Evolutionary conservation across 805 yeast species (phyloP).

Genomic region (Kodamaea nitidulidarum): DNA sequence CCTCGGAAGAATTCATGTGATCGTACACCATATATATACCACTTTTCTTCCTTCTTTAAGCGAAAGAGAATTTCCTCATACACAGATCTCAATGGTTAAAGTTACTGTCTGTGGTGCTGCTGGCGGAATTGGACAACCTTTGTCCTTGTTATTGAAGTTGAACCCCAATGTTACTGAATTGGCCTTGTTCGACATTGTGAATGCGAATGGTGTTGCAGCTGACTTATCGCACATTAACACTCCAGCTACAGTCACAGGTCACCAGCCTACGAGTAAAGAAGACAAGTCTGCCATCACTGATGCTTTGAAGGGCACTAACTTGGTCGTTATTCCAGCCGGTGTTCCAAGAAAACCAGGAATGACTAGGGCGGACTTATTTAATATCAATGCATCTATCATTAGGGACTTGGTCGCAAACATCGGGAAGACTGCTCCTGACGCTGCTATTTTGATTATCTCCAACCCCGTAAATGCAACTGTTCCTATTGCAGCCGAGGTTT

Average conservation of each 20-base stretch:
- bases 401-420: constrained; percentile 41
- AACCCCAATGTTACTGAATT: constrained; percentile 37
- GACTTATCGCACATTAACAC: constrained; percentile 42
- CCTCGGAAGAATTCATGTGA: background rate
- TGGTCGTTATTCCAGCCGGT: constrained; percentile 46
- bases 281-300: constrained; percentile 34
- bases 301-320: constrained; percentile 36
- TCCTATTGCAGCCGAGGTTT: constrained; percentile 46
- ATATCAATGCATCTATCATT: constrained; percentile 43
- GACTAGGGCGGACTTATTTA: constrained; percentile 46
- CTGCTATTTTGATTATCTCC: constrained; percentile 43
- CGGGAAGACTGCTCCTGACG: constrained; percentile 37
- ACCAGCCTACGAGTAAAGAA: constrained; percentile 37
- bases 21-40: background rate
- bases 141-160: constrained; percentile 39
- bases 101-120: constrained; percentile 49
- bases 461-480: constrained; percentile 47
- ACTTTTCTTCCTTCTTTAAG: background rate
- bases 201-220: constrained; percentile 45
- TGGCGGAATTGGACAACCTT: constrained; percentile 48
- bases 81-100: constrained; percentile 42
- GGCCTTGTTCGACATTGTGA: constrained; percentile 41
- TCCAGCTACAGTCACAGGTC: constrained; percentile 37
- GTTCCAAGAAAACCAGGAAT: constrained; percentile 48
- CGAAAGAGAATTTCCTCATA: too few species aligned